Conservation (phyloP, 2,329 filamentous ascomycete genomes). For the Claviceps sp. region DNA sequence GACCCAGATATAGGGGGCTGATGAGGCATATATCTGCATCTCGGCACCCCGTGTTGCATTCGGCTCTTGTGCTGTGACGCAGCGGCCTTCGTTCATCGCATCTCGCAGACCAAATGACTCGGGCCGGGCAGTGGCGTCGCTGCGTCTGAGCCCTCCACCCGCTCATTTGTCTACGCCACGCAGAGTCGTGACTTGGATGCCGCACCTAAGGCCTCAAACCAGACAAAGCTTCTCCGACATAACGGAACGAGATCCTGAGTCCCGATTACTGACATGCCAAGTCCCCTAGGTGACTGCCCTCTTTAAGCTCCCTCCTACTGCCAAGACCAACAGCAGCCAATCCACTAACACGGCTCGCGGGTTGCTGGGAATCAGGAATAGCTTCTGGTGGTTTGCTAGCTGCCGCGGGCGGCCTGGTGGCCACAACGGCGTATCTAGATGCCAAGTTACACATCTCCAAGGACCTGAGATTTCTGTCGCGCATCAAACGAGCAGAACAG, state of each 20-base stretch:
- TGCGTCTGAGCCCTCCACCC: neutral
- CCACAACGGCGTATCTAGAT: slow-evolving; percentile 5
- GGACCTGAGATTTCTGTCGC: slow-evolving; percentile 1
- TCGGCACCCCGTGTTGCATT: neutral
- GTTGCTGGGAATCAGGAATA: neutral
- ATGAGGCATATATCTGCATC: neutral
- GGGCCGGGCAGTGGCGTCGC: neutral
- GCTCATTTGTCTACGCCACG: neutral
- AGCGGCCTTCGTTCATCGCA: neutral
- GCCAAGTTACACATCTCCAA: slow-evolving; percentile 4
- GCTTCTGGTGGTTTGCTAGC: slow-evolving; percentile 1
- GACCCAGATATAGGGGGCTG: too few species aligned
- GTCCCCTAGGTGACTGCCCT: neutral
- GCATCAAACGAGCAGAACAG: neutral
- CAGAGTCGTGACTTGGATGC: neutral
- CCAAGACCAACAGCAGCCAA: neutral
- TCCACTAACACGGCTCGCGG: neutral
- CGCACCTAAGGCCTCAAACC: too few species aligned
- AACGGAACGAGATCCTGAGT: too few species aligned
- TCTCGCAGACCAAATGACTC: too few species aligned
- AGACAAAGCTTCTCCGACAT: too few species aligned
- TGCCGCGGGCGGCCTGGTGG: neutral
- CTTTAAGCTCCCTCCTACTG: neutral
- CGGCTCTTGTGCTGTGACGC: neutral
- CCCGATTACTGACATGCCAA: too few species aligned